Percentiles rank a stretch among this genome's conserved stretches.
Conservation (phyloP, 2,329 filamentous ascomycete genomes). For the Epichloe coenophiala region DNA sequence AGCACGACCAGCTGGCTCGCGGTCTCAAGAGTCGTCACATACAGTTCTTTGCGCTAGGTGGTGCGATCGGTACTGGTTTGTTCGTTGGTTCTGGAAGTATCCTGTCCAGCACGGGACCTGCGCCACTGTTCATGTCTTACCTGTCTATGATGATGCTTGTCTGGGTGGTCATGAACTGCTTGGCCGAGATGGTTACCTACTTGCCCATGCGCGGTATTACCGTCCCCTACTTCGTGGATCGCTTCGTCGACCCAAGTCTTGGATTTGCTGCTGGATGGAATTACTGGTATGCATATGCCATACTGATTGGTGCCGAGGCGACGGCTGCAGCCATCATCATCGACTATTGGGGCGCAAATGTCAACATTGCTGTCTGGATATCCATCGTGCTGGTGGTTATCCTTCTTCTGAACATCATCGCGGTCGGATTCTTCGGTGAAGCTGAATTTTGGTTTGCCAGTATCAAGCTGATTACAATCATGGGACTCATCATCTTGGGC, state of each 20-base stretch:
- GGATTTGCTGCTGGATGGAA: conserved; percentile 47
- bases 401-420: conserved; percentile 41
- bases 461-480: conserved; percentile 45
- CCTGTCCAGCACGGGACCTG: conserved; percentile 43
- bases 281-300: conserved; percentile 49
- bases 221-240: conserved; percentile 40
- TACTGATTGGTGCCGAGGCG: conserved; percentile 43
- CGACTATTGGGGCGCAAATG: conserved; percentile 42
- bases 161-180: conserved; percentile 39
- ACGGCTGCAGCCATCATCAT: conserved; percentile 45
- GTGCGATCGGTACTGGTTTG: conserved; percentile 50
- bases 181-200: conserved; percentile 42
- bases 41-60: conserved; percentile 43
- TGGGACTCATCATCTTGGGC: conserved; percentile 42
- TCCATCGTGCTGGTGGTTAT: conserved; percentile 41
- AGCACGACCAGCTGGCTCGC: conserved; percentile 35
- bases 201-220: conserved; percentile 43
- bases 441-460: conserved; percentile 49
- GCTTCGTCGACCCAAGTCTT: conserved; percentile 41
- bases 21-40: conserved; percentile 47
- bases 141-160: conserved; percentile 39
- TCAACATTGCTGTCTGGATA: conserved; percentile 45
- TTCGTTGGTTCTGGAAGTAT: conserved; percentile 49
- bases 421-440: conserved; percentile 45
- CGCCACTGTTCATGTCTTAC: conserved; percentile 59